phyloP scores from a whole-genome alignment of 179 eudicot genomes.

The Amaranthus tricolor region DNA sequence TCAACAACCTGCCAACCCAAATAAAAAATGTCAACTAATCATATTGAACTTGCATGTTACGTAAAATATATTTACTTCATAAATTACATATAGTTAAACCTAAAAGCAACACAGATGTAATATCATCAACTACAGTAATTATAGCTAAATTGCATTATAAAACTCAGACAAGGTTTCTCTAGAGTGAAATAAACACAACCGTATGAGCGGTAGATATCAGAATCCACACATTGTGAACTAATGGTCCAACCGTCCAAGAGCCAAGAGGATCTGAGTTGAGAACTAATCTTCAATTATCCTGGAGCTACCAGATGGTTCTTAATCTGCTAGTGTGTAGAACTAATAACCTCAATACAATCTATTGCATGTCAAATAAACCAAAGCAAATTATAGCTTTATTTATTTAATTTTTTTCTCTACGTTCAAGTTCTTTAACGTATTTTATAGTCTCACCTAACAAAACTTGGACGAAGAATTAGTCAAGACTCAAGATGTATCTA shows the following conservation, averaged over 20 bases:
- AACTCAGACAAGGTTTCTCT: neutral
- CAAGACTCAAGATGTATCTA: neutral
- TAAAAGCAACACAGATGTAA: neutral
- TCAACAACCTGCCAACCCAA: slow-evolving; percentile 64
- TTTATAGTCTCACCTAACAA: neutral
- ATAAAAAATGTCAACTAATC: slow-evolving; percentile 1
- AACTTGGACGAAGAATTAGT: neutral
- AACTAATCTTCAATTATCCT: neutral
- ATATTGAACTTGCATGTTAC: neutral
- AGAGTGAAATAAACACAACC: neutral
- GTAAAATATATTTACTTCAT: neutral
- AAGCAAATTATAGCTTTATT: neutral
- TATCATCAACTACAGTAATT: neutral
- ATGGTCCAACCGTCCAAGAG: neutral
- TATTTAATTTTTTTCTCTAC: too few relatives aligned
- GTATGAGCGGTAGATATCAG: neutral
- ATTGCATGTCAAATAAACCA: neutral
- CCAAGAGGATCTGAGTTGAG: neutral
- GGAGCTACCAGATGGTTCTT: neutral
- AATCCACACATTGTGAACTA: neutral
- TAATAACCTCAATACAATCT: neutral
- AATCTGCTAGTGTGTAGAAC: neutral
- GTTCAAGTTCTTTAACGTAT: too few relatives aligned
- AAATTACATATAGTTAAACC: neutral
- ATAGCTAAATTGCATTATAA: neutral